A percentile compares a stretch with the other conserved stretches of the same genome.
Conservation (phyloP, 1,284 basidiomycete genomes). For the Hemileia vastatrix region DNA sequence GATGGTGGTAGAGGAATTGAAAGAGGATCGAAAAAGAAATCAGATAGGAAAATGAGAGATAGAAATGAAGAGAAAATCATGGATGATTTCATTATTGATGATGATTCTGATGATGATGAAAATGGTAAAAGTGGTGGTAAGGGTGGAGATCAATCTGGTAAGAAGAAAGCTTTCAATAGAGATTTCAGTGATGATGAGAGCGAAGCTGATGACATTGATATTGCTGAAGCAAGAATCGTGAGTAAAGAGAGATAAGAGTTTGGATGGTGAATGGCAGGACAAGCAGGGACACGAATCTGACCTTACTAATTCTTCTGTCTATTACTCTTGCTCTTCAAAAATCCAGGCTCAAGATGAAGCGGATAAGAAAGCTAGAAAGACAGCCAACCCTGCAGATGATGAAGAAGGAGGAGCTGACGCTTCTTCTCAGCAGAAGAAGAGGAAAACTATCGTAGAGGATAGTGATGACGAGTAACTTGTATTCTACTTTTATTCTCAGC, state of each 20-base stretch:
- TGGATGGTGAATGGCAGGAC: constrained; percentile 2
- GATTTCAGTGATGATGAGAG: constrained; percentile 38
- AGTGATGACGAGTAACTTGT: constrained; percentile 27
- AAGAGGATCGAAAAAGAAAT: constrained; percentile 25
- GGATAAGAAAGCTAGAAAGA: constrained; percentile 7
- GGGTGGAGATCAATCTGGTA: constrained; percentile 32
- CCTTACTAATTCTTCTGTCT: no score
- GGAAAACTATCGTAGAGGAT: constrained; percentile 32
- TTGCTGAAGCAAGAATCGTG: constrained; percentile 30
- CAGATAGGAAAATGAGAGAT: background rate
- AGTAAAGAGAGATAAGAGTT: constrained; percentile 16
- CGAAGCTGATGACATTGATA: constrained; percentile 37
- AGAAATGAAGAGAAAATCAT: constrained; percentile 24
- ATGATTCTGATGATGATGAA: constrained; percentile 32
- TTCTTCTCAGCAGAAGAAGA: constrained; percentile 20
- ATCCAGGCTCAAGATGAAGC: constrained; percentile 30
- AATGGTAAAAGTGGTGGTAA: constrained; percentile 40
- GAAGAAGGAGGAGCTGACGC: background rate
- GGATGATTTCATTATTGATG: constrained; percentile 25
- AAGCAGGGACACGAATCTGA: no score
- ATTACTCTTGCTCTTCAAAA: constrained; percentile 6
- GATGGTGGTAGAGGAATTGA: constrained; percentile 23
- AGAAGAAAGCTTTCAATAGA: constrained; percentile 24
- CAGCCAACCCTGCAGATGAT: background rate
- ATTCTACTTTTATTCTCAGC: no score